Percentiles rank a stretch among this genome's conserved stretches.
Conservation (phyloP, 805 yeast species). For the Sugiyamaella americana region DNA sequence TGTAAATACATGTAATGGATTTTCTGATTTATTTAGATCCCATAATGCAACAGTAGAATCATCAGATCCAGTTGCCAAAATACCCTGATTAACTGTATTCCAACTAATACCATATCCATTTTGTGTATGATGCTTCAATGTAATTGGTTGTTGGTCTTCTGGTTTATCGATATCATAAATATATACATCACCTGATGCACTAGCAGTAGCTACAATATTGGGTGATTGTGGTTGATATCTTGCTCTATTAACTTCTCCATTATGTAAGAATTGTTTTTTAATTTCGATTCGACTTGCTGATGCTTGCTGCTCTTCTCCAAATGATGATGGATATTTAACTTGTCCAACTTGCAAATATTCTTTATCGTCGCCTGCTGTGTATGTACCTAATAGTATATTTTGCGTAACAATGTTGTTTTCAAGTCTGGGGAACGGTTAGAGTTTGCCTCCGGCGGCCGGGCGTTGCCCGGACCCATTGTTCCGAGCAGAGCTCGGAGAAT, state of each 20-base stretch:
- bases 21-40: slow-evolving; percentile 41
- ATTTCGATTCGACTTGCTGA: slow-evolving; percentile 20
- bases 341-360: slow-evolving; percentile 21
- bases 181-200: slow-evolving; percentile 35
- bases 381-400: slow-evolving; percentile 17
- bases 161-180: slow-evolving; percentile 23
- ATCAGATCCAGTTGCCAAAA: slow-evolving; percentile 57
- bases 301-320: not conserved
- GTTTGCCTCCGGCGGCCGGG: not conserved
- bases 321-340: slow-evolving; percentile 13
- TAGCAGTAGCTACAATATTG: slow-evolving; percentile 48
- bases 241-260: slow-evolving; percentile 61
- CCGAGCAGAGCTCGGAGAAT: no score
- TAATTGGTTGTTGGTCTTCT: slow-evolving; percentile 11
- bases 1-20: slow-evolving; percentile 7
- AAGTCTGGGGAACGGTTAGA: not conserved
- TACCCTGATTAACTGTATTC: slow-evolving; percentile 39
- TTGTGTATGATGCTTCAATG: slow-evolving; percentile 40
- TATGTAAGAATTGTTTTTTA: slow-evolving; percentile 50
- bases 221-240: slow-evolving; percentile 46
- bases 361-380: slow-evolving; percentile 18
- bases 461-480: no score
- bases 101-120: slow-evolving; percentile 74
- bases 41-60: slow-evolving; percentile 67
- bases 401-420: slow-evolving; percentile 14